These are phyloP conservation scores for Phytopythium mirpurense DNA, from an alignment of 352 stramenopile genomes.

Conservation along the genomic window DNA sequence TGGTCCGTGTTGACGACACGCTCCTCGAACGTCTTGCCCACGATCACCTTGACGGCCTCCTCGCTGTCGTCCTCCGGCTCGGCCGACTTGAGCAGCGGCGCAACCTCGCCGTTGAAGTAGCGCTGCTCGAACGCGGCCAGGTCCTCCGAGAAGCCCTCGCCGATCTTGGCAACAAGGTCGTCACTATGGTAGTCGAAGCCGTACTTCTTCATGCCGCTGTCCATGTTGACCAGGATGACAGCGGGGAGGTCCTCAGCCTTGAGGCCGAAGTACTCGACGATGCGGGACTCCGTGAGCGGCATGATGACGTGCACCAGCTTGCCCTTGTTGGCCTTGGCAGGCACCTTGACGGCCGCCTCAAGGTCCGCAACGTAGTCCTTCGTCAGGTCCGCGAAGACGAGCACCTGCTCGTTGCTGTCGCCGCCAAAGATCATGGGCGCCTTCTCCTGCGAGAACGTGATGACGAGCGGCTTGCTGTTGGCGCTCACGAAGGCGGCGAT, in stretches of 20 bases:
- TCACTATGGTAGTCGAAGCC: slow-evolving; percentile 66
- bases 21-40: slow-evolving; percentile 90
- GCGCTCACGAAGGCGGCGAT: slow-evolving; percentile 65
- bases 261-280: slow-evolving; percentile 93
- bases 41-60: slow-evolving; percentile 89
- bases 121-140: slow-evolving; percentile 71
- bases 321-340: slow-evolving; percentile 78
- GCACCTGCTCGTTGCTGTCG: slow-evolving; percentile 81
- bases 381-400: slow-evolving; percentile 78
- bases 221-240: slow-evolving; percentile 90
- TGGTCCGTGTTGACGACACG: slow-evolving; percentile 86
- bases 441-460: slow-evolving; percentile 88
- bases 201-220: slow-evolving; percentile 92
- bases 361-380: slow-evolving; percentile 62
- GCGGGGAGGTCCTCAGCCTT: slow-evolving; percentile 82
- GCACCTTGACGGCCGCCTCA: slow-evolving; percentile 50
- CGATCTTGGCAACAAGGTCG: slow-evolving; percentile 70
- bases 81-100: slow-evolving; percentile 91
- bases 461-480: slow-evolving; percentile 87
- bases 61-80: slow-evolving; percentile 84
- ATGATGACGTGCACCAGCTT: slow-evolving; percentile 90
- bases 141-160: slow-evolving; percentile 34
- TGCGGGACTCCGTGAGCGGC: slow-evolving; percentile 80
- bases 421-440: slow-evolving; percentile 89
- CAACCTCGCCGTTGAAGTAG: slow-evolving; percentile 86